Percentiles rank a stretch among this genome's conserved stretches.
Conservation (phyloP, 1,284 basidiomycete species). For the Leccinum pachyderme region DNA sequence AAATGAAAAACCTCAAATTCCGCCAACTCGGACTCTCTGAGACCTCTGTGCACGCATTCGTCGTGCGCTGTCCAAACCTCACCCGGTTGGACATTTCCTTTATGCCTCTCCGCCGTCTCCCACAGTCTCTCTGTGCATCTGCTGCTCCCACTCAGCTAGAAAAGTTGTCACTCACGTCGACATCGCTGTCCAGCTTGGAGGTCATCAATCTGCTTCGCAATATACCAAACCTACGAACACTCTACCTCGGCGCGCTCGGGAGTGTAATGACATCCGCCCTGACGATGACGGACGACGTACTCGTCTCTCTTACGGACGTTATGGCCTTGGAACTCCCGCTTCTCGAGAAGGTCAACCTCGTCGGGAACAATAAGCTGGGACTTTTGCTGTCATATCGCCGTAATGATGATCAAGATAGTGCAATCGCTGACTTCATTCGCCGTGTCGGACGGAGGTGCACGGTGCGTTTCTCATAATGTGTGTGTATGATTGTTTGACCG, state of each 20-base stretch:
- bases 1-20: constrained; percentile 55
- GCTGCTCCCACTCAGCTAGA: constrained; percentile 37
- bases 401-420: constrained; percentile 23
- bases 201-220: constrained; percentile 41
- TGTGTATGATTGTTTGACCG: neutral
- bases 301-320: constrained; percentile 44
- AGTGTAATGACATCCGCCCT: constrained; percentile 47
- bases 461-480: constrained; percentile 34
- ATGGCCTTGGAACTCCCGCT: constrained; percentile 35
- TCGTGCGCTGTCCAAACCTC: constrained; percentile 50
- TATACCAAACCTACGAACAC: constrained; percentile 43
- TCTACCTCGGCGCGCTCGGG: constrained; percentile 63
- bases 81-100: constrained; percentile 62
- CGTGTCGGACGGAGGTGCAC: constrained; percentile 59
- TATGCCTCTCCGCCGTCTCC: constrained; percentile 46
- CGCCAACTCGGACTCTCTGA: constrained; percentile 56
- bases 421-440: constrained; percentile 47
- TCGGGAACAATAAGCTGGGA: constrained; percentile 62
- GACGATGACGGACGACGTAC: constrained; percentile 52
- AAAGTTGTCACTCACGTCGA: constrained; percentile 64
- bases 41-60: constrained; percentile 40
- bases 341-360: constrained; percentile 56
- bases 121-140: constrained; percentile 8
- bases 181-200: constrained; percentile 40
- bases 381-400: constrained; percentile 25